Evolutionary conservation across 2,329 filamentous ascomycete genomes (phyloP).

Genomic region (Aspergillus thermomutatus): DNA sequence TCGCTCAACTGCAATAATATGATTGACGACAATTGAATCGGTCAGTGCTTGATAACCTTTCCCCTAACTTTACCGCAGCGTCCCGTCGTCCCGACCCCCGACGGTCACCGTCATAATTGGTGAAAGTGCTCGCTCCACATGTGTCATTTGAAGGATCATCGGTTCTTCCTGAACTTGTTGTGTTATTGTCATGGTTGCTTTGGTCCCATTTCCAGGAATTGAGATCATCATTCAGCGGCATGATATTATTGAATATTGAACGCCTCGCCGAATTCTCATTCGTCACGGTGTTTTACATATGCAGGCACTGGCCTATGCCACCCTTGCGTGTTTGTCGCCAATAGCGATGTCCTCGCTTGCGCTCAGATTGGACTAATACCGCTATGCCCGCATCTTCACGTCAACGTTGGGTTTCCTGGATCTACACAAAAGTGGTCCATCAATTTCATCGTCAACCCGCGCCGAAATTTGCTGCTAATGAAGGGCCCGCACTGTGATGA

Average conservation of each 20-base stretch:
- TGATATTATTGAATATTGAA: background rate
- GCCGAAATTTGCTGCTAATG: background rate
- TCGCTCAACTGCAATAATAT: background rate
- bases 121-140: background rate
- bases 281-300: constrained; percentile 10
- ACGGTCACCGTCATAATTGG: background rate
- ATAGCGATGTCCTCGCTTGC: background rate
- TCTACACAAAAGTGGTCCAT: background rate
- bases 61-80: background rate
- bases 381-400: background rate
- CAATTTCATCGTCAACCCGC: background rate
- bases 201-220: background rate
- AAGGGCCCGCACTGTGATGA: background rate
- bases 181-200: background rate
- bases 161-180: background rate
- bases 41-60: background rate
- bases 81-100: background rate
- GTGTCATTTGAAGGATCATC: background rate
- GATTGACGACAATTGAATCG: background rate
- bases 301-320: constrained; percentile 7
- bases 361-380: background rate
- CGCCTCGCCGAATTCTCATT: background rate
- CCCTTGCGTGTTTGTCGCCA: constrained; percentile 18
- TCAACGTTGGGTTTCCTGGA: background rate
- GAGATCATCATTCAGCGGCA: background rate